phyloP scores from a whole-genome alignment of 352 stramenopile species.

The Globisporangium sylvaticum region DNA sequence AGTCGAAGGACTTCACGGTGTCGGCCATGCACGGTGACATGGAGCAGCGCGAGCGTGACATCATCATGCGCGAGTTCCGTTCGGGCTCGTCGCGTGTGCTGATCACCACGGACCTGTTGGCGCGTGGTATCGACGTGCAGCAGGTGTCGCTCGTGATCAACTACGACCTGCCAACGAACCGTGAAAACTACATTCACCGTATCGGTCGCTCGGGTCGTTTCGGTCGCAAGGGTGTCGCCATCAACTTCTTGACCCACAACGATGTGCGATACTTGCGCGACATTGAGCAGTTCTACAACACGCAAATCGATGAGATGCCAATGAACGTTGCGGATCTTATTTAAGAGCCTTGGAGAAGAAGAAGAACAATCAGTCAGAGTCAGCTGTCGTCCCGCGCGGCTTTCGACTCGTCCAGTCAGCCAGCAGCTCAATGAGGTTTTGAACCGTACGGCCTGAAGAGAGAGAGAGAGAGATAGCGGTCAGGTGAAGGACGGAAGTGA shows the following conservation, averaged over 20 bases:
- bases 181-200: slow-evolving; percentile 99
- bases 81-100: slow-evolving; percentile 98
- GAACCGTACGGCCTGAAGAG: not conserved
- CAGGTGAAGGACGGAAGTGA: not conserved
- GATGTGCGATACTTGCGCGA: slow-evolving; percentile 98
- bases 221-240: slow-evolving; percentile 99
- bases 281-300: slow-evolving; percentile 99
- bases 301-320: slow-evolving; percentile 99
- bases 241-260: slow-evolving; percentile 99
- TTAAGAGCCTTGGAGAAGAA: slow-evolving; percentile 70
- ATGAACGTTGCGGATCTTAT: slow-evolving; percentile 99
- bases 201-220: slow-evolving; percentile 99
- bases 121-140: slow-evolving; percentile 99
- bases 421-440: not conserved
- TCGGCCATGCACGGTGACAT: slow-evolving; percentile 99
- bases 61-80: slow-evolving; percentile 99
- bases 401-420: not conserved
- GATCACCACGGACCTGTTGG: slow-evolving; percentile 99
- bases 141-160: slow-evolving; percentile 98
- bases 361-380: slow-evolving; percentile 29
- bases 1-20: slow-evolving; percentile 98
- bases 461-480: slow-evolving; percentile 21
- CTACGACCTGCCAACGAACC: slow-evolving; percentile 99
- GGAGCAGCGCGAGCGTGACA: slow-evolving; percentile 98
- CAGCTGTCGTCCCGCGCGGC: slow-evolving; percentile 26